Evolutionary conservation across 2,329 filamentous ascomycete species (phyloP).

Genomic region (Microascus cirrosus): DNA sequence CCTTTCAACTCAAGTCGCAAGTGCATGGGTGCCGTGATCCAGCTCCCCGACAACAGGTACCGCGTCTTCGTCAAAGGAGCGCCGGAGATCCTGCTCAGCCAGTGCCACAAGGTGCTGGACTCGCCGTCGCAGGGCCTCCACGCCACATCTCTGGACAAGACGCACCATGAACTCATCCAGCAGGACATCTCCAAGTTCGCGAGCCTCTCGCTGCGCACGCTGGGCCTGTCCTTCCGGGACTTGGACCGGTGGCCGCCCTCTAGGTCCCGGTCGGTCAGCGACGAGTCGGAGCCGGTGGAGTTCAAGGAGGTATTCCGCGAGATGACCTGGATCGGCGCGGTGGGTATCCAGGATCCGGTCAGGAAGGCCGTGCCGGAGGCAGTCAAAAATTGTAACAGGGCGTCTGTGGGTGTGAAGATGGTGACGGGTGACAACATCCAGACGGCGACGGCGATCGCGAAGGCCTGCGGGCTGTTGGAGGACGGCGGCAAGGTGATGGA

Average conservation of each 20-base stretch:
- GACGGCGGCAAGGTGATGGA: slow-evolving; percentile 45
- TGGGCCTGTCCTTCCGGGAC: slow-evolving; percentile 54
- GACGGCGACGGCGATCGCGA: slow-evolving; percentile 29
- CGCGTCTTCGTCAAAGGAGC: slow-evolving; percentile 47
- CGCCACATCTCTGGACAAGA: slow-evolving; percentile 14
- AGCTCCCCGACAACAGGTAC: slow-evolving; percentile 30
- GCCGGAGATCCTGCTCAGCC: slow-evolving; percentile 41
- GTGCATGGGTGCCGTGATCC: slow-evolving; percentile 44
- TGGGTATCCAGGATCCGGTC: slow-evolving; percentile 58
- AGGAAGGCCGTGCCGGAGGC: slow-evolving; percentile 50
- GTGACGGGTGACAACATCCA: slow-evolving; percentile 37
- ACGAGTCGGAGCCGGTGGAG: slow-evolving; percentile 20
- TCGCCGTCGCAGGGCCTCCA: slow-evolving; percentile 28
- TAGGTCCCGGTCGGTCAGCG: slow-evolving; percentile 21
- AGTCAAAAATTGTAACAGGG: slow-evolving; percentile 48
- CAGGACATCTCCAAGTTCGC: slow-evolving; percentile 45
- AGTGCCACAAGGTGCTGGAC: slow-evolving; percentile 26
- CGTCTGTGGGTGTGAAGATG: slow-evolving; percentile 56
- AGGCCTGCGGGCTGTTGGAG: slow-evolving; percentile 42
- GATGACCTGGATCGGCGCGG: slow-evolving; percentile 28
- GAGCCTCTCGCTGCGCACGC: slow-evolving; percentile 46
- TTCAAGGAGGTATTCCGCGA: slow-evolving; percentile 27
- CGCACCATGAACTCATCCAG: slow-evolving; percentile 18
- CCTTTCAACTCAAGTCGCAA: slow-evolving; percentile 44
- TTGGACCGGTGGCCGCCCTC: slow-evolving; percentile 33